Evolutionary conservation across 1,284 basidiomycete genomes (phyloP).

Genomic region (Trametes pubescens): DNA sequence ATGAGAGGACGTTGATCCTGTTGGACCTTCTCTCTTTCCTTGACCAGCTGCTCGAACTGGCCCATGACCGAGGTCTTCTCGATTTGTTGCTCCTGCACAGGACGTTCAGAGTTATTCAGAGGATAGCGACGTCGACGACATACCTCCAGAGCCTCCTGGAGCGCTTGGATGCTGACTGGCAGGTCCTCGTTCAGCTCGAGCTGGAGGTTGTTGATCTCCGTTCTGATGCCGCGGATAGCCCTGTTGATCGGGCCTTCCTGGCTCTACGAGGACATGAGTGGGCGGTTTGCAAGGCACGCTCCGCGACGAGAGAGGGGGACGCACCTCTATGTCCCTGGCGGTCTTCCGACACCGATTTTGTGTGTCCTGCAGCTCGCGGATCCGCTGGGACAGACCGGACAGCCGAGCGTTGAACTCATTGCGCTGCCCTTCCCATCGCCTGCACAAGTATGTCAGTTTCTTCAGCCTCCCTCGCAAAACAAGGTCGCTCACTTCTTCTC

Average conservation of each 20-base stretch:
- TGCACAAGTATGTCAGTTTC: slow-evolving; percentile 4
- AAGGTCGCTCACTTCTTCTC: slow-evolving; percentile 44
- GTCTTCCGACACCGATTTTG: slow-evolving; percentile 18
- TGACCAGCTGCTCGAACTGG: slow-evolving; percentile 58
- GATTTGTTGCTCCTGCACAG: slow-evolving; percentile 57
- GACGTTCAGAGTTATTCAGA: slow-evolving; percentile 3
- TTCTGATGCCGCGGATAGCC: slow-evolving; percentile 37
- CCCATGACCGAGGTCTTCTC: slow-evolving; percentile 57
- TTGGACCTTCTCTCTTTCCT: slow-evolving; percentile 53
- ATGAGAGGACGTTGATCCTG: slow-evolving; percentile 51
- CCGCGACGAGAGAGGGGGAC: not conserved
- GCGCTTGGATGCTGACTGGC: slow-evolving; percentile 73
- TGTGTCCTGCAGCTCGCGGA: slow-evolving; percentile 15
- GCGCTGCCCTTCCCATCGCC: slow-evolving; percentile 34
- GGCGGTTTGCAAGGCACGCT: not conserved
- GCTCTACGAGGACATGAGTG: slow-evolving; percentile 15
- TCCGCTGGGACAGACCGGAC: slow-evolving; percentile 12
- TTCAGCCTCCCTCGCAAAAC: no score
- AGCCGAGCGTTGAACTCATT: slow-evolving; percentile 30
- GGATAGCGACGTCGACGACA: slow-evolving; percentile 25
- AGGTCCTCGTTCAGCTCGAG: slow-evolving; percentile 77
- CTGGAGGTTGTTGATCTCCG: slow-evolving; percentile 50
- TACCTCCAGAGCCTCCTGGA: slow-evolving; percentile 66
- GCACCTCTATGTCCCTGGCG: slow-evolving; percentile 20
- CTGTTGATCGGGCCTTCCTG: slow-evolving; percentile 19